phyloP scores from a whole-genome alignment of 2,329 filamentous ascomycete species.

The Cryphonectria nitschkei region DNA sequence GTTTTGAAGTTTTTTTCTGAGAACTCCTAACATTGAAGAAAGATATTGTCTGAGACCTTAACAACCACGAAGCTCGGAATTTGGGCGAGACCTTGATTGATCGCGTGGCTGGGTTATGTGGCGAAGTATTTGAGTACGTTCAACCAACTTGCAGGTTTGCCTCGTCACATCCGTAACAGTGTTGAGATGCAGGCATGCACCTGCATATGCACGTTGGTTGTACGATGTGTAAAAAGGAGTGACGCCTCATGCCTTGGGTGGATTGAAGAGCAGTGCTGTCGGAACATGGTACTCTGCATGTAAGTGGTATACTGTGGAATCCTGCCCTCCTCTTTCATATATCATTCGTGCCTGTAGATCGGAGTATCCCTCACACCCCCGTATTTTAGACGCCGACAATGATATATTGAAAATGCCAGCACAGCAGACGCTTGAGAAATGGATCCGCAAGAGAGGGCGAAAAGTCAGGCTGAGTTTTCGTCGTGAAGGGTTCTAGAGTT shows the following conservation, averaged over 20 bases:
- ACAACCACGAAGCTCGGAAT: too few relatives aligned
- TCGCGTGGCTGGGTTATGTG: background rate
- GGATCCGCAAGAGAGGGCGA: background rate
- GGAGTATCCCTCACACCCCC: too few relatives aligned
- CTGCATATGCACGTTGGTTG: background rate
- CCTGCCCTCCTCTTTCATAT: background rate
- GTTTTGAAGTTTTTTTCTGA: too few relatives aligned
- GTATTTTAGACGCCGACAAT: background rate
- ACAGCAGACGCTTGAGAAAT: background rate
- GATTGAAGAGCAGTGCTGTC: background rate
- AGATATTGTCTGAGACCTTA: too few relatives aligned
- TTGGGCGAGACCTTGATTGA: background rate
- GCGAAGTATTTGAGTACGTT: background rate
- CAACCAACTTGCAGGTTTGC: background rate
- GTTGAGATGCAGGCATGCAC: background rate
- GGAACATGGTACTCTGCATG: background rate
- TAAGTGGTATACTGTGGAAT: background rate
- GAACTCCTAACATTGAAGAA: too few relatives aligned
- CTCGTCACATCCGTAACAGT: background rate
- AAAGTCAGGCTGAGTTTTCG: background rate
- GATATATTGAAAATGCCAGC: background rate
- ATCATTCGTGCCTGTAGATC: background rate
- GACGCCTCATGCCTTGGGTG: background rate
- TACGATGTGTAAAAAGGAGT: background rate
- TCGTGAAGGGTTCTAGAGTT: background rate